A percentile compares a stretch with the other conserved stretches of the same genome.
phyloP scores from a whole-genome alignment of 2,329 filamentous ascomycete genomes.

The Juglanconis oblonga region DNA sequence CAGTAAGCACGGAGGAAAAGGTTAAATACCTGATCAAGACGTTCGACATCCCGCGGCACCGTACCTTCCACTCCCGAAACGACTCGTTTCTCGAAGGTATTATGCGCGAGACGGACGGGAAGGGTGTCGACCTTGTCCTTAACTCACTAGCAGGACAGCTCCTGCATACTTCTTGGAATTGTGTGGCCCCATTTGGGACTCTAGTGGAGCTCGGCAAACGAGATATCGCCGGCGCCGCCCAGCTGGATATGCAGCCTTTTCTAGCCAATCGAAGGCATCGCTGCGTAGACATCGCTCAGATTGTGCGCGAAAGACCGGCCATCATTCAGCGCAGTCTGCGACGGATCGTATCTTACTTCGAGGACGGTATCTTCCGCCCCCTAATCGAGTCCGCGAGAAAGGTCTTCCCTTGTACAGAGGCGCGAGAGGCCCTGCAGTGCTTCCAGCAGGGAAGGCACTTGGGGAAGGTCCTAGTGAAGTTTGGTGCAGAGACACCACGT shows the following conservation, averaged over 20 bases:
- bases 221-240: not conserved
- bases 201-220: conserved; percentile 4
- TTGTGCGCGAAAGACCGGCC: too few relatives aligned
- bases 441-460: too few relatives aligned
- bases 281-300: too few relatives aligned
- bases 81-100: not conserved
- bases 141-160: conserved; percentile 7
- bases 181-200: conserved; percentile 1
- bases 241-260: not conserved
- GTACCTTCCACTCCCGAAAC: conserved; percentile 3
- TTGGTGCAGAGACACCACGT: too few relatives aligned
- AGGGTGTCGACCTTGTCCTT: conserved; percentile 9
- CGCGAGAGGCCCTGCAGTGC: too few relatives aligned
- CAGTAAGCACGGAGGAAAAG: conserved; percentile 1
- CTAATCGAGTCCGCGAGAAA: too few relatives aligned
- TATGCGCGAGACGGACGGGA: not conserved
- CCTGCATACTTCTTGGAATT: conserved; percentile 2
- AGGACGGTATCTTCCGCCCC: too few relatives aligned
- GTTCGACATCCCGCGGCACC: not conserved
- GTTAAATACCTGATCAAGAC: not conserved
- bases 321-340: too few relatives aligned
- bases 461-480: too few relatives aligned
- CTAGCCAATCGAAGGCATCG: too few relatives aligned
- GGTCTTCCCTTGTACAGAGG: too few relatives aligned
- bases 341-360: too few relatives aligned